Evolutionary conservation across 495 filamentous ascomycete genomes (phyloP), one percentile per base, ranked within the genome.

Genomic region (Pseudevernia furfuracea): DNA sequence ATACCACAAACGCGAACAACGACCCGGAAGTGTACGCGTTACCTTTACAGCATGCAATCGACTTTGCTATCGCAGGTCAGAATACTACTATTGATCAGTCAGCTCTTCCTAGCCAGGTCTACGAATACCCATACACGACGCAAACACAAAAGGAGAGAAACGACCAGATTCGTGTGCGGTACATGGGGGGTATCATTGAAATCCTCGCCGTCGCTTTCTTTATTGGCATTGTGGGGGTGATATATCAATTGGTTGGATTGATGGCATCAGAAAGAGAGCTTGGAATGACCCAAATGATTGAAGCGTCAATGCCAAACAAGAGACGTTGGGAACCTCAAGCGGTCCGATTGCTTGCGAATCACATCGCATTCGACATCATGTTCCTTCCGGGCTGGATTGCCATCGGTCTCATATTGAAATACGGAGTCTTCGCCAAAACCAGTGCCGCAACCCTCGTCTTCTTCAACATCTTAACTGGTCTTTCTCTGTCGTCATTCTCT

Each of bases 211-310:
- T 89, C 17, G 81, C 83, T 4, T 86, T 89, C 71, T 81, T 89
- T 64, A 75, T 84, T 21, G 83, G 83, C 43, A 78, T 89, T 59
- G 83, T 91, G 43, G 86, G 86, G 1, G 76, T 92, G 11, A 79
- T 81, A 37, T 94, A 94, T 68, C 89, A 94, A 69, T 76, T 91
- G 62, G 85, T 86, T 23, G 90, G 90, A 4, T 82, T 89, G 68
- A 85, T 90, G 64, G 89, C 89, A 21, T 81, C 82, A 30, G 90
- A 94, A 75, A 78, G 90, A 53, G 90, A 94, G 75, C 75, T 84
- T 48, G 90, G 89, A 62, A 89, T 92, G 82, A 86, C 88, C 37
- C 87, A 89, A 49, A 77, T 94, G 49, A 78, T 92, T 53, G 90
- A 94, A 73, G 86, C 89, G 44, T 92, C 90, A 85, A 90, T 91